Evolutionary conservation across 75 land plant species (phyloP), one percentile per base, ranked within the genome.

Genomic region (Selaginella tamariscina): DNA sequence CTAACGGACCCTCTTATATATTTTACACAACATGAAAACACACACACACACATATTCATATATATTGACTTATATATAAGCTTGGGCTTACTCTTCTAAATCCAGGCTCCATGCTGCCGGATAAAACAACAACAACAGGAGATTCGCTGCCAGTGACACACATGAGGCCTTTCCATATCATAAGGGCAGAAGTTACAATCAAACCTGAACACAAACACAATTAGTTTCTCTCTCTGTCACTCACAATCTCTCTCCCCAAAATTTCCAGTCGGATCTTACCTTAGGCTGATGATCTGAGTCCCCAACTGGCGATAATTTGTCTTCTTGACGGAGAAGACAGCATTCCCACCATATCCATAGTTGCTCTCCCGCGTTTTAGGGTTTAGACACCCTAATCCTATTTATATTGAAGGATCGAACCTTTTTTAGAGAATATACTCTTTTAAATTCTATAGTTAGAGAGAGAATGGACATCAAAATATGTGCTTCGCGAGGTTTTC

Each of bases 61-160:
- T 2, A 30, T 18, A 65, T 8, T 18, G 31, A 65, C 20, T 18
- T 8, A 65, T 18, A 26, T 18, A 27, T 33, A 27, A 15, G 64
- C 27, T 27, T 0, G 18, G n/a, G n/a, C 78, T 66, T 23, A 88
- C 92, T 70, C 88, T 86, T 64, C 71, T 70, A 68, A 88, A 88
- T 1, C 86, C 92, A 68, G 92, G 92, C 66, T 88, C 89, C 89
- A 86, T 88, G 65, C 92, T 88, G 49, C 81, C 92, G 67, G 92
- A 83, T 32, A 88, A 81, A 31, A 88, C 92, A 68, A 88, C 92
- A 0, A 86, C 92, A n/a, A 88, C 92, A 32, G 89, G 92, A 2
- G 89, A 86, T 33, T 83, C 89, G 66, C 84, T 83, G 0, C 92
- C 92, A 66, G 84, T 88, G 2, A 83, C 31, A 32, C 81, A 81